Base-by-base conservation (phyloP, 2,329 filamentous ascomycete genomes). In the Sporothrix phasma region DNA sequence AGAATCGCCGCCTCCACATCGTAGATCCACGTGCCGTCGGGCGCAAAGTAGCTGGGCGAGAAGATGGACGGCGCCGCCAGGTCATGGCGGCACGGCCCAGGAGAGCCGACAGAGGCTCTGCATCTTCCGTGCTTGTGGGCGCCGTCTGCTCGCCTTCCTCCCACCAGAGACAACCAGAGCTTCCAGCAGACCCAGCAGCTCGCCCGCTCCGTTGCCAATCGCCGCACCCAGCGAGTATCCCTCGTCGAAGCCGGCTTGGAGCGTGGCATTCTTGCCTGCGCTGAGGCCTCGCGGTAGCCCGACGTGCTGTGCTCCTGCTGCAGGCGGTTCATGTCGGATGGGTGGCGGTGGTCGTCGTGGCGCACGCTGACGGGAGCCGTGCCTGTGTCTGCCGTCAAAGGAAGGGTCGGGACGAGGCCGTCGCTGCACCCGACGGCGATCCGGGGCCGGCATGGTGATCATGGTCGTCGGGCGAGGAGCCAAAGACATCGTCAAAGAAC, bases 241-340 rank as follows among this genome's bases (percentile, higher is more conserved):
- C 68, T 93, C 90, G 73, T 99, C 94, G 72, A 99, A 97, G 0
- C 93, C 93, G 15, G 81, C 80, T 75, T 99, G 94, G 29, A 97
- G 84, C 70, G 86, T 88, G 56, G 81, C 77, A 29, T 84, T 83
- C 74, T 97, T 97, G 37, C 88, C 89, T 3, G 78, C 79, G 0
- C 88, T 82, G 62, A 97, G 83, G 51, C 93, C 94, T 97, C 92
- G 65, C 93, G 88, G 76, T 97, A 97, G 22, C 94, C 94, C 45
- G 89, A 87, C 7, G 89, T 97, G 61, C 85, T 83, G 73, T 96
- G 91, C 63, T 89, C 86, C 47, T 84, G 82, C 70, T 88, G 86
- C 17, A 96, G 81, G 26, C 88, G 86, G 22, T 83, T 85, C 60
- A 94, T 82, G 70, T 96, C 92, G 72, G 79, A 83, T 37, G 77